Base-by-base conservation (phyloP, 257 asterid genomes). In the Solanum sparsipilum region DNA sequence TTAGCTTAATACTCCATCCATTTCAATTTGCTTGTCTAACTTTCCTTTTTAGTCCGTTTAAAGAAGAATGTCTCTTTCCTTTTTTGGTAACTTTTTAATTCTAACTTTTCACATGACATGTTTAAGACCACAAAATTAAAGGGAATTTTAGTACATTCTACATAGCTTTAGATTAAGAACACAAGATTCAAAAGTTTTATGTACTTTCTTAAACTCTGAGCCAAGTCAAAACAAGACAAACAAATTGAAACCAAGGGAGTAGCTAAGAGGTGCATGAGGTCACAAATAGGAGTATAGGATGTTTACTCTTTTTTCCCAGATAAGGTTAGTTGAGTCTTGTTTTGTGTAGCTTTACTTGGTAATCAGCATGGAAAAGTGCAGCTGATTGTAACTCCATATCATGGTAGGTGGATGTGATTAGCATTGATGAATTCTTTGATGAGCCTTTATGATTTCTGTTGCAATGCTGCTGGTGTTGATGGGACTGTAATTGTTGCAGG, bases 341-440 rank as follows among this genome's bases (percentile, higher is more conserved):
- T 65, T 65, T 2, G 32, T 67, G 18, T 67, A 27, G 74, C 74
- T 13, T 27, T 68, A 13, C 36, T 13, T 27, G 74, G 21, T 13
- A 68, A 27, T 67, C 15, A 12, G 20, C 2, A 67, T 67, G 35
- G 20, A 67, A 25, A 25, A 27, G 29, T 60, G 16, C 35, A 25
- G 73, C 5, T 68, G 70, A 60, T n/a, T 68, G 74, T 68, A 27
- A 44, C 63, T 25, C 36, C 11, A 13, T 39, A 39, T 78, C 23
- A n/a, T 78, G n/a, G 18, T 92, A 93, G 94, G 88, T 91, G 48
- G 95, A 96, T 31, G 99, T 97, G 90, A 96, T 97, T 86, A 98
- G 98, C 72, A 96, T 97, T 56, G 99, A 96, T 39, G 98, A 94
- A 91, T 97, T 97, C 88, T 97, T 97, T 32, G 94, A 88, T 8